These are phyloP conservation scores for Rubroshorea leprosula DNA, from an alignment of 345 rosid species.

Conservation along the genomic window DNA sequence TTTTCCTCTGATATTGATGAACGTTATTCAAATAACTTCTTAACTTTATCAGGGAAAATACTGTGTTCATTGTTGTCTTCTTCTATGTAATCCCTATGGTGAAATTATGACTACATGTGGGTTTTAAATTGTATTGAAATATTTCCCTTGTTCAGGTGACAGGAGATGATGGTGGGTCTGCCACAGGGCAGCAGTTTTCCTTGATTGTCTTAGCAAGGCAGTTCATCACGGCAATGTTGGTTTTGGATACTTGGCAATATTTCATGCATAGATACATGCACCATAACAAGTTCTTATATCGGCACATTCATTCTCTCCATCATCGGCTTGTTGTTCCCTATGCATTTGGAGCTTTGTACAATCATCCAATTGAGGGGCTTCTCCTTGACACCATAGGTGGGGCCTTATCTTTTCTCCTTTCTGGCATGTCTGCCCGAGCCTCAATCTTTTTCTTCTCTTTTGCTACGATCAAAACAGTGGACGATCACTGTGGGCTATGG, in stretches of 20 bases:
- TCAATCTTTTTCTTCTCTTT: slow-evolving; percentile 86
- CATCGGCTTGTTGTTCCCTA: slow-evolving; percentile 86
- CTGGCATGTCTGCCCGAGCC: slow-evolving; percentile 80
- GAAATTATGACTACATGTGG: neutral
- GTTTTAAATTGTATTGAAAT: slow-evolving; percentile 5
- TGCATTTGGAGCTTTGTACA: slow-evolving; percentile 77
- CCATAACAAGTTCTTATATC: slow-evolving; percentile 74
- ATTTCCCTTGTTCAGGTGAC: slow-evolving; percentile 43
- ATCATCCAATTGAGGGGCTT: slow-evolving; percentile 79
- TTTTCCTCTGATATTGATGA: neutral
- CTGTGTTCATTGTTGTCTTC: slow-evolving; percentile 48
- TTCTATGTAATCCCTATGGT: slow-evolving; percentile 36
- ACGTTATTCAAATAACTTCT: too few species aligned
- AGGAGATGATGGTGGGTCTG: slow-evolving; percentile 43
- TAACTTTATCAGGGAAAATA: neutral
- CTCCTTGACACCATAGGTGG: slow-evolving; percentile 75
- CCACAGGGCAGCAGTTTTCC: slow-evolving; percentile 32
- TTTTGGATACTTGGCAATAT: slow-evolving; percentile 84
- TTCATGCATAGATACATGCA: slow-evolving; percentile 84
- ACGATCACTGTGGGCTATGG: slow-evolving; percentile 79
- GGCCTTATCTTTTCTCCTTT: slow-evolving; percentile 67
- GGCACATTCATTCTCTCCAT: slow-evolving; percentile 73
- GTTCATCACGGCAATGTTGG: slow-evolving; percentile 61
- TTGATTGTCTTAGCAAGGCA: slow-evolving; percentile 52
- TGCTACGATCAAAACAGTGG: slow-evolving; percentile 83